A percentile compares a stretch with the other conserved stretches of the same genome.
Evolutionary conservation across 164 flowering plant species (phyloP).

Genomic region (Cinnamomum chago): DNA sequence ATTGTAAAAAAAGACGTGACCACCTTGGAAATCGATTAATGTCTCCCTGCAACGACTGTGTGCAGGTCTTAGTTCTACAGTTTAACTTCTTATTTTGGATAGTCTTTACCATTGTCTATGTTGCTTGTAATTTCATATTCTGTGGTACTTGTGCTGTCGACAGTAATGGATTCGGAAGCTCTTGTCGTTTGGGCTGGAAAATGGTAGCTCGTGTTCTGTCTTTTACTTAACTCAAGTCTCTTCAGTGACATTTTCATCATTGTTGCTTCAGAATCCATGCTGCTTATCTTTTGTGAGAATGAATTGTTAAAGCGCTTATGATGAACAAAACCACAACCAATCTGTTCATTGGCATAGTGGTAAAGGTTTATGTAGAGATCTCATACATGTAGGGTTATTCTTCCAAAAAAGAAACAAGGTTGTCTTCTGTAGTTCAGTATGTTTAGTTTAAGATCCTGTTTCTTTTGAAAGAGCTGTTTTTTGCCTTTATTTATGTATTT

Average conservation of each 20-base stretch:
- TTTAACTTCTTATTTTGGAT: not conserved
- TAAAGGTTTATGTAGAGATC: not conserved
- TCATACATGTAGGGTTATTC: no score
- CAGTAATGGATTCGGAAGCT: not conserved
- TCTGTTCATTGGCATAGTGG: not conserved
- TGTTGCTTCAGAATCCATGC: no score
- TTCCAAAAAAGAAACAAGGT: not conserved
- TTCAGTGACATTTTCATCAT: no score
- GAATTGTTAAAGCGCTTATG: not conserved
- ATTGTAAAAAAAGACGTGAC: slow-evolving; percentile 34
- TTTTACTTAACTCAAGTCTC: no score
- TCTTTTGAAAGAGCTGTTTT: not conserved
- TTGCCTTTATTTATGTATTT: no score
- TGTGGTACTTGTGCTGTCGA: not conserved
- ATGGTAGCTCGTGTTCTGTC: not conserved
- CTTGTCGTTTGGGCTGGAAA: not conserved
- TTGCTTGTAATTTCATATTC: not conserved
- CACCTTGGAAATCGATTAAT: slow-evolving; percentile 24
- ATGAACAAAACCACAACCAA: not conserved
- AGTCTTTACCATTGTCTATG: not conserved
- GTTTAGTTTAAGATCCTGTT: not conserved
- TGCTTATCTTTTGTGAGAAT: not conserved
- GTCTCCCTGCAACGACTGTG: not conserved
- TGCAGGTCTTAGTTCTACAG: not conserved
- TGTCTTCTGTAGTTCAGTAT: not conserved